Evolutionary conservation across 805 yeast species (phyloP), one percentile per base, ranked within the genome.

Genomic region (Metschnikowia bowlesiae): DNA sequence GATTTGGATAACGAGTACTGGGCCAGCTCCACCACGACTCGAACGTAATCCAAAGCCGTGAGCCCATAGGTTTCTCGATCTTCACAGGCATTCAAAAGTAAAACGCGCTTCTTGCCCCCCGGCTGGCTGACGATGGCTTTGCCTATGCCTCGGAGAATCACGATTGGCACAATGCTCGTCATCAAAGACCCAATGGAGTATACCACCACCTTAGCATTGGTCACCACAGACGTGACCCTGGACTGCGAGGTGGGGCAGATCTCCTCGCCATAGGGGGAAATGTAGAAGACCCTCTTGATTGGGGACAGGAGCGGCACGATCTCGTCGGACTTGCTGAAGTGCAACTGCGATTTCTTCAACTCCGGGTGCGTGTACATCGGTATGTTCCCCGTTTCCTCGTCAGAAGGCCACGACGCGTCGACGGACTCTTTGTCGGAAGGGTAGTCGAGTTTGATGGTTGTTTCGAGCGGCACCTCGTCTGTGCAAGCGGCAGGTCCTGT

Each of bases 201-300:
- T 0, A 91, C 71, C 0, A 90, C 68, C 11, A 79, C 71, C 35
- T 83, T 78, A 0, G 88, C 70, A 4, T 70, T 61, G 18, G 71
- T 60, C 3, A 89, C 62, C 22, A 78, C 72, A 1, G 78, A 65
- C 1, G 81, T 62, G 0, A 85, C 90, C 44, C 87, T 70, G 2
- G 81, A 66, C 56, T 84, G 84, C 1, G 92, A 90, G 32, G 71
- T 66, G 2, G 97, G 96, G 54, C 82, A 80, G 28, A 88, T 84
- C 62, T 90, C 97, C 58, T 86, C 88, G 0, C 96, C 96, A 62
- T 86, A 87, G 0, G 94, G 91, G 14, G 90, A 87, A 44, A 90
- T 85, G 62, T 91, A 90, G 56, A 83, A 84, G 4, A 90, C 79
- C 34, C 92, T 69, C 26, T 78, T 73, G 8, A 90, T 83, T 1